phyloP scores from a whole-genome alignment of 2,329 filamentous ascomycete genomes.

The Orbilia brochopaga region DNA sequence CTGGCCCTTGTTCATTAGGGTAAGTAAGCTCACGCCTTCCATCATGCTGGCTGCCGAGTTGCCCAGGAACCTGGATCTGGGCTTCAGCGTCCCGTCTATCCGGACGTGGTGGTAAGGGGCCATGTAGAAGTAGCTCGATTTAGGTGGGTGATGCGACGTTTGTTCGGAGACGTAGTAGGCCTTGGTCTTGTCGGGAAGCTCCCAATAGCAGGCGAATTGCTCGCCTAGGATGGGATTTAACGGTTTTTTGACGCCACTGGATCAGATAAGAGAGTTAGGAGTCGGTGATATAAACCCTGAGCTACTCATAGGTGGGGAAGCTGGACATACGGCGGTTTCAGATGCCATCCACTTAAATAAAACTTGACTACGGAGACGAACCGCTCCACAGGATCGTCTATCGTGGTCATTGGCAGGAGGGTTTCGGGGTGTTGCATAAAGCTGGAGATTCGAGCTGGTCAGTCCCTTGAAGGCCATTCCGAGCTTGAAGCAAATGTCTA shows the following conservation, averaged over 20 bases:
- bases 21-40: conserved; percentile 91
- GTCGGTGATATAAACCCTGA: conserved; percentile 6
- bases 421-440: conserved; percentile 99
- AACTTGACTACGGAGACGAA: conserved; percentile 98
- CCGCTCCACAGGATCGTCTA: conserved; percentile 85
- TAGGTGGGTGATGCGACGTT: conserved; percentile 96
- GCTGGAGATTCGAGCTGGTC: conserved; percentile 62
- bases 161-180: conserved; percentile 98
- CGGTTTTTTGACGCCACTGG: conserved; percentile 94
- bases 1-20: conserved; percentile 77
- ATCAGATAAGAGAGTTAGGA: neutral
- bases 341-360: conserved; percentile 98
- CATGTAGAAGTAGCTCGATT: conserved; percentile 99
- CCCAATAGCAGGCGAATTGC: conserved; percentile 94
- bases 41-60: conserved; percentile 98
- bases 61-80: conserved; percentile 89
- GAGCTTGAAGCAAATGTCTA: conserved; percentile 89
- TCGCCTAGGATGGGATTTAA: conserved; percentile 96
- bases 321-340: conserved; percentile 82
- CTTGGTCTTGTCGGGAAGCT: conserved; percentile 79
- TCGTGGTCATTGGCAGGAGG: conserved; percentile 81
- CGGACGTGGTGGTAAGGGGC: conserved; percentile 90
- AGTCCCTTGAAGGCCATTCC: conserved; percentile 86
- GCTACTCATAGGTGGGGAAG: neutral
- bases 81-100: conserved; percentile 94